phyloP scores from a whole-genome alignment of 257 asterid species.

The Solanum bulbocastanum region DNA sequence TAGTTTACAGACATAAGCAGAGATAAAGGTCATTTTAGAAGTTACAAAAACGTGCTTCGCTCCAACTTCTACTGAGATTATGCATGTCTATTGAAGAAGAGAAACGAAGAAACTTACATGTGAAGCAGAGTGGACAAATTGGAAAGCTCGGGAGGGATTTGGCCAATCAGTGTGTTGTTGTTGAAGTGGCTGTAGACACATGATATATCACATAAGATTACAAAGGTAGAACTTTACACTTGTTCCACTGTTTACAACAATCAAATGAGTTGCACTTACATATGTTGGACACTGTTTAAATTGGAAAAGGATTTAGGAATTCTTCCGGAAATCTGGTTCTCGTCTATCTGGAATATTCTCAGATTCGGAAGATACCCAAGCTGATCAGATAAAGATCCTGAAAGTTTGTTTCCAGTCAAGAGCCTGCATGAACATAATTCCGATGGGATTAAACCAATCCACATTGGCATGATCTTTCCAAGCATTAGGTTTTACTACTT shows the following conservation, averaged over 20 bases:
- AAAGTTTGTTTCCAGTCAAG: conserved; percentile 31
- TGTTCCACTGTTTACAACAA: background rate
- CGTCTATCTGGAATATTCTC: conserved; percentile 33
- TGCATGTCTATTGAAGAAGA: background rate
- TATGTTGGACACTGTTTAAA: conserved; percentile 22
- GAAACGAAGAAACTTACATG: conserved; percentile 21
- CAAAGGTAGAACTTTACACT: background rate
- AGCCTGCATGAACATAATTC: conserved; percentile 22
- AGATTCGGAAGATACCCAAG: conserved; percentile 26
- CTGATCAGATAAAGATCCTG: conserved; percentile 33
- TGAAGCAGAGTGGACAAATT: conserved; percentile 24
- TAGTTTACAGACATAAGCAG: background rate
- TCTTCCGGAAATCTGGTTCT: conserved; percentile 35
- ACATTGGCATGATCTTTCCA: background rate
- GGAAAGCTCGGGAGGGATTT: conserved; percentile 29
- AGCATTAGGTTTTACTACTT: background rate
- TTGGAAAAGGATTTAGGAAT: conserved; percentile 31
- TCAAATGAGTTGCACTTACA: conserved; percentile 13
- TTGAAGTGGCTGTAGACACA: conserved; percentile 39
- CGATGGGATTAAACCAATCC: background rate
- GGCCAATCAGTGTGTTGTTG: conserved; percentile 40
- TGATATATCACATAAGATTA: background rate
- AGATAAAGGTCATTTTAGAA: background rate
- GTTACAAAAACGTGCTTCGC: background rate
- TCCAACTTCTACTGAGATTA: background rate